Evolutionary conservation across 2,329 filamentous ascomycete species (phyloP), one percentile per base, ranked within the genome.

Genomic region (Conoideocrella luteorostrata): DNA sequence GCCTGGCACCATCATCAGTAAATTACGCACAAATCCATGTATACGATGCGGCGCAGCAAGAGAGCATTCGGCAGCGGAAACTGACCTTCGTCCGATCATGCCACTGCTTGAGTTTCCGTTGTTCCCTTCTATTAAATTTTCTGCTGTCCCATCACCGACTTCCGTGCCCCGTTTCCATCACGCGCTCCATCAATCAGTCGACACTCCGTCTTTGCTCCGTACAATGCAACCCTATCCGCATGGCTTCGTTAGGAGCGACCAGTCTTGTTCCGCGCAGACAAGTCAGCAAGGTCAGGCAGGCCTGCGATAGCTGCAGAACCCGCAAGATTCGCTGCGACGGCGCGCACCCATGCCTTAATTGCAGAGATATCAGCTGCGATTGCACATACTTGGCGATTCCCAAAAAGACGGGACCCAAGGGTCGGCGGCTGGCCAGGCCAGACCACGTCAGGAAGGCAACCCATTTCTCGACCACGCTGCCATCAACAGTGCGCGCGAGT

Each of bases 291-390:
- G 49, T 56, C 12, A 51, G 48, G 37, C 57, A 62, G 36, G 60
- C 60, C 1, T 63, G 60, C 21, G 60, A 63, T 38, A 36, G 50
- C 10, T 63, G 60, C n/a, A 59, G 57, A 23, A 37, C 35, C 4
- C 46, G 56, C 3, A 63, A 62, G 37, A 50, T 57, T 0, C 58
- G 60, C 20, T 63, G 60, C 15, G 50, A 62, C 36, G 56, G 59
- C 4, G 30, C 34, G 2, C 43, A 36, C 1, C 59, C 60, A 0
- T 63, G 60, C 32, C 22, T 38, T 4, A 61, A 58, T 45, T 63
- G 60, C 23, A 36, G 18, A n/a, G 34, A 36, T 0, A 45, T 49
- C 1, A 43, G 37, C 4, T 15, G 47, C 17, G 38, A 37, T 2
- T 63, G 60, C 43, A 60, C 56, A 0, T 63, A 62, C 41, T 10